These are phyloP conservation scores for Gyromitra esculenta DNA, from an alignment of 2,329 filamentous ascomycete genomes.

Conservation along the genomic window DNA sequence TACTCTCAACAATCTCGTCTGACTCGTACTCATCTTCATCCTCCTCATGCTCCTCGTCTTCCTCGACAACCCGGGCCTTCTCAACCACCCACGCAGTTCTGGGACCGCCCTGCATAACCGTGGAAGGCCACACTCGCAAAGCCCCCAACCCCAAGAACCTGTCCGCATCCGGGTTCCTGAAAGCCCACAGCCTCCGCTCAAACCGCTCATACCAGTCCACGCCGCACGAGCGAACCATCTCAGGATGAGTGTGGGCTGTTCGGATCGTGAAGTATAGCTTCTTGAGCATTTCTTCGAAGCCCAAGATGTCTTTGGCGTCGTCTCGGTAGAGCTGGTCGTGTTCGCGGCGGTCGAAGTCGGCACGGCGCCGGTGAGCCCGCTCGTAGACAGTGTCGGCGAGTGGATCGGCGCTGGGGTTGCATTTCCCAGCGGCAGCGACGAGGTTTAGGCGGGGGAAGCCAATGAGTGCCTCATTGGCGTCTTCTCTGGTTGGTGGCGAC, in stretches of 20 bases:
- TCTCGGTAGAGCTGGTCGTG: not conserved
- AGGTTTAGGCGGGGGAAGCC: too few species aligned
- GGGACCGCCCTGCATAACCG: too few species aligned
- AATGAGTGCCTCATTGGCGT: too few species aligned
- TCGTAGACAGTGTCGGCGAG: slow-evolving; percentile 5
- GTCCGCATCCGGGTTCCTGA: not conserved
- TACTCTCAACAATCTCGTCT: not conserved
- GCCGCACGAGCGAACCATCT: not conserved
- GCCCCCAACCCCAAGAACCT: not conserved
- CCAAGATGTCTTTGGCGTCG: not conserved
- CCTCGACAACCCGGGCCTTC: not conserved
- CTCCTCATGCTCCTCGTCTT: not conserved
- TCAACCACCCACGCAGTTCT: too few species aligned
- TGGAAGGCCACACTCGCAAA: not conserved
- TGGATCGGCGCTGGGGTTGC: not conserved
- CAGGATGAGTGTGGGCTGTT: not conserved
- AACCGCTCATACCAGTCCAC: not conserved
- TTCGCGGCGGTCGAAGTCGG: not conserved
- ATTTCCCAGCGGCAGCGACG: not conserved
- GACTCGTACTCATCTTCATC: not conserved
- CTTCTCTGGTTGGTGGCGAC: too few species aligned
- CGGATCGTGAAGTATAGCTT: not conserved
- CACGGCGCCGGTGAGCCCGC: not conserved
- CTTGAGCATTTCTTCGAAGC: not conserved
- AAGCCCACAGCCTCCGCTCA: not conserved